These are phyloP conservation scores for Claviceps lovelessii DNA, from an alignment of 2,329 filamentous ascomycete species.

Conservation along the genomic window DNA sequence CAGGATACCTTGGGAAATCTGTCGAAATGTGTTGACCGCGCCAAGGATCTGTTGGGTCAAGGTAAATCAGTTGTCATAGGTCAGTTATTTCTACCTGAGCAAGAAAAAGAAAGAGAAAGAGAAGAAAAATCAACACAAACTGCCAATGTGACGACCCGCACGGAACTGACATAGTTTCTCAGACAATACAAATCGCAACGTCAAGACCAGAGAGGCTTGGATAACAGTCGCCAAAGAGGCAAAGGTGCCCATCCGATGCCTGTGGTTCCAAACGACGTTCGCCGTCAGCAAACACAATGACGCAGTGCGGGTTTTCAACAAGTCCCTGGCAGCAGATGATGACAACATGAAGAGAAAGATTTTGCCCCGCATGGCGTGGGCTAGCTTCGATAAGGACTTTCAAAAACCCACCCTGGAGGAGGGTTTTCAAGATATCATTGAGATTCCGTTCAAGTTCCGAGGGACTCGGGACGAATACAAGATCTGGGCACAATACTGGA, in stretches of 20 bases:
- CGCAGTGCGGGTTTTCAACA: constrained; percentile 58
- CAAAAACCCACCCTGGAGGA: constrained; percentile 57
- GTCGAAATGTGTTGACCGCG: constrained; percentile 58
- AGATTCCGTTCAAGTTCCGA: constrained; percentile 61
- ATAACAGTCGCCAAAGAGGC: constrained; percentile 55
- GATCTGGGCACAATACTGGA: constrained; percentile 69
- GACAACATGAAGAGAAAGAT: constrained; percentile 45
- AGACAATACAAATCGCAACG: constrained; percentile 95
- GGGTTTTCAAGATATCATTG: constrained; percentile 69
- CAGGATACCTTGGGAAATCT: constrained; percentile 73
- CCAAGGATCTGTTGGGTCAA: constrained; percentile 47
- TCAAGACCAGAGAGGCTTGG: constrained; percentile 67
- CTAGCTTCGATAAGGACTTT: constrained; percentile 57
- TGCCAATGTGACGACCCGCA: background rate
- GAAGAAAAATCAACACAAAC: constrained; percentile 5
- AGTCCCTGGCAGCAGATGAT: constrained; percentile 62
- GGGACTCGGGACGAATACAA: constrained; percentile 54
- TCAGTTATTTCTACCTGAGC: constrained; percentile 27
- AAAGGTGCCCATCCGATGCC: constrained; percentile 64
- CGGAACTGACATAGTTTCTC: background rate
- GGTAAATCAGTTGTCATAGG: constrained; percentile 63
- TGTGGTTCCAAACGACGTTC: constrained; percentile 64
- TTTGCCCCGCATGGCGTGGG: constrained; percentile 70
- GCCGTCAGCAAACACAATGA: constrained; percentile 76
- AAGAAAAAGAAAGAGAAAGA: background rate